Percentiles rank a stretch among this genome's conserved stretches.
These are phyloP conservation scores for Colletotrichum neosansevieriae DNA, from an alignment of 2,329 filamentous ascomycete species.

Conservation along the genomic window DNA sequence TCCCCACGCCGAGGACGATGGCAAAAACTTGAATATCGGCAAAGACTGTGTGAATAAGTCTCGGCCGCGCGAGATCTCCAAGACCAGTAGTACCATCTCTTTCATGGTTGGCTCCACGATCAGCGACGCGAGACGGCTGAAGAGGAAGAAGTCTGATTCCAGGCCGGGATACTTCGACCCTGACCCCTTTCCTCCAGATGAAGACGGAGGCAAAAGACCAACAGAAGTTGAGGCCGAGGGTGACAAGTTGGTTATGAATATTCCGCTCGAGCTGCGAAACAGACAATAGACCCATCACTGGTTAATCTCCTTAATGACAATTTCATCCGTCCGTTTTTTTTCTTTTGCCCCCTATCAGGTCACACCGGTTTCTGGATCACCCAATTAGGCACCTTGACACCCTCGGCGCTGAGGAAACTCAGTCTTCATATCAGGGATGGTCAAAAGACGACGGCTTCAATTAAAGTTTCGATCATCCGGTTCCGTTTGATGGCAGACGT, in stretches of 20 bases:
- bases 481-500: too few species aligned
- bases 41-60: not conserved
- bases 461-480: too few species aligned
- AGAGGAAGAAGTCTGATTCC: slow-evolving; percentile 18
- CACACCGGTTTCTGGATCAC: too few species aligned
- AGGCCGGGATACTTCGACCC: slow-evolving; percentile 38
- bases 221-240: not conserved
- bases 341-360: too few species aligned
- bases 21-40: not conserved
- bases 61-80: not conserved
- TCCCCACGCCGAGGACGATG: not conserved
- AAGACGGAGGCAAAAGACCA: not conserved
- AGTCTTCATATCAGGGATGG: too few species aligned
- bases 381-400: too few species aligned
- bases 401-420: too few species aligned
- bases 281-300: too few species aligned
- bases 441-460: too few species aligned
- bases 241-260: slow-evolving; percentile 36
- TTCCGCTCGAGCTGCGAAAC: slow-evolving; percentile 18
- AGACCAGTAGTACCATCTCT: slow-evolving; percentile 8
- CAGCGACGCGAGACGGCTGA: slow-evolving; percentile 8
- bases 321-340: too few species aligned
- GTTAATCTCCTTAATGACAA: too few species aligned
- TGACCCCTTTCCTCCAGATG: not conserved
- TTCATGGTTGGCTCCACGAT: slow-evolving; percentile 12